Evolutionary conservation across 768 basidiomycete genomes (phyloP), one percentile per base, ranked within the genome.

Genomic region (Termitomyces eurrhizus): DNA sequence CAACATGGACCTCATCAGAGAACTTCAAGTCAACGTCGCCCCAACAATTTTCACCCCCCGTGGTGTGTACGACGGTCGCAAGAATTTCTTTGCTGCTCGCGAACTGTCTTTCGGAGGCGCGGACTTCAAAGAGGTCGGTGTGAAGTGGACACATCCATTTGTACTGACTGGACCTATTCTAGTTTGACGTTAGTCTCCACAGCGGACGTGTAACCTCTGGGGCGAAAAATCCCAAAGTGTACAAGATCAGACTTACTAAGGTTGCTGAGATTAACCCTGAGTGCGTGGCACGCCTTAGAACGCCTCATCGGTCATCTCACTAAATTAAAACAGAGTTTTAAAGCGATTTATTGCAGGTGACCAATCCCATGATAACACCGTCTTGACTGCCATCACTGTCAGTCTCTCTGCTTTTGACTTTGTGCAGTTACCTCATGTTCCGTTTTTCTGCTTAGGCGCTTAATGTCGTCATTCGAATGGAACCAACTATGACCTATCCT

Each of bases 51-150:
- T 93, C 68, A 89, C 83, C 3, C 90, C 89, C 11, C 83, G 79
- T 14, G 87, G 80, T 18, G 90, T 84, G 2, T 93, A 92, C 61
- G 92, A 93, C 60, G 91, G 91, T 0, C 79, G 89, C 45, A 93
- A 92, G 72, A 93, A 92, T 62, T 70, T 81, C 60, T 93, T 90
- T 66, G 78, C 87, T 26, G 73, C 83, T 14, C 77, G 81, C 42
- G 78, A 81, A 59, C 76, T 92, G 9, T 83, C 86, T 0, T 85
- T 93, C 42, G 83, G 82, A 33, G 78, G 76, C 2, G 70, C 66
- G 0, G 74, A 78, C 42, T 77, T 76, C 7, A 79, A 80, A 62
- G 88, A 86, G 74, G 88, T 82, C 65, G 63, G 74, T 70, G 16
- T 53, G 39, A 46, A 9, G 11, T 53, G 21, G n/a, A 36, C 56